Percentiles rank a stretch among this genome's conserved stretches.
These are phyloP conservation scores for Pyrus pyrifolia DNA, from an alignment of 306 rosid species.

Conservation along the genomic window DNA sequence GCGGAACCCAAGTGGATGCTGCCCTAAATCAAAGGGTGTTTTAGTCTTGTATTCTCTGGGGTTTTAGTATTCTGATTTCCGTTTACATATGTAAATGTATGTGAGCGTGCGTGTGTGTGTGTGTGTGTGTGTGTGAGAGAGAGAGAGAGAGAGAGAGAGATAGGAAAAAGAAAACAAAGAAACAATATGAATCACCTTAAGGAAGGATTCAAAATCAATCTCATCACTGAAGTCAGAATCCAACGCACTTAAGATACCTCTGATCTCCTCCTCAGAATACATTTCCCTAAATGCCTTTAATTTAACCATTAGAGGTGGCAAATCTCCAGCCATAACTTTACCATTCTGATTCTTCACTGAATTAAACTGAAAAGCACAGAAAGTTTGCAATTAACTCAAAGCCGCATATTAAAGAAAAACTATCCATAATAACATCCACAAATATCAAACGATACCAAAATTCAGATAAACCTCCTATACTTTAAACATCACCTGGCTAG, in stretches of 20 bases:
- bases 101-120: not conserved
- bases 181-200: constrained; percentile 48
- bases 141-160: not conserved
- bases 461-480: not conserved
- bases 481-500: not conserved
- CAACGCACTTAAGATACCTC: constrained; percentile 47
- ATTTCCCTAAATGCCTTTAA: constrained; percentile 57
- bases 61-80: no score
- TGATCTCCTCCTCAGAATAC: constrained; percentile 63
- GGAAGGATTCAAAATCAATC: constrained; percentile 84
- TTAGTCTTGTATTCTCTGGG: no score
- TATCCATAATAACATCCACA: not conserved
- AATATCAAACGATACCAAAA: not conserved
- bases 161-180: not conserved
- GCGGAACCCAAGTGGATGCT: no score
- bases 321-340: constrained; percentile 58
- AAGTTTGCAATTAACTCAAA: constrained; percentile 1
- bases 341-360: constrained; percentile 62
- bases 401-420: constrained; percentile 1
- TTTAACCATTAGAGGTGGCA: constrained; percentile 59
- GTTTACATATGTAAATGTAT: not conserved
- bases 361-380: constrained; percentile 39
- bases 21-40: no score
- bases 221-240: constrained; percentile 50
- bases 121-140: not conserved